phyloP scores from a whole-genome alignment of 108 stramenopile genomes.

The Schizochytrium sp. region DNA sequence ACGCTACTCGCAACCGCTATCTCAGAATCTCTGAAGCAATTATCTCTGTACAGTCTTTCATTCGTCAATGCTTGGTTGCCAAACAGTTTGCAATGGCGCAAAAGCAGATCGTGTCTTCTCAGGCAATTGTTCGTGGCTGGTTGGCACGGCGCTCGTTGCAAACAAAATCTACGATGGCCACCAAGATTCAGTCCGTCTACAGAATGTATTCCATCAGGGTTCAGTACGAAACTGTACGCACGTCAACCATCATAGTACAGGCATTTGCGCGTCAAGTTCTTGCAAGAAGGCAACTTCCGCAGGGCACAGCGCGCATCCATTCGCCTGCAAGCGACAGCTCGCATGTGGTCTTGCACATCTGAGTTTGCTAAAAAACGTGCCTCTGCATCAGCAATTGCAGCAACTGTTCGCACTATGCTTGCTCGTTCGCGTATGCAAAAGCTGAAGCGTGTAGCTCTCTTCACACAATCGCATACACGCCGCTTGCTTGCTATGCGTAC shows the following conservation, averaged over 20 bases:
- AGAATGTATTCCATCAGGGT: background rate
- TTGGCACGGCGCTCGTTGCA: background rate
- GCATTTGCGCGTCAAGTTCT: background rate
- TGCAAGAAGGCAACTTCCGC: background rate
- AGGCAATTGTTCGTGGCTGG: conserved; percentile 27
- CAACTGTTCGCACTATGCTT: background rate
- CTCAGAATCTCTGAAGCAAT: too few relatives aligned
- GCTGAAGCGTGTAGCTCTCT: background rate
- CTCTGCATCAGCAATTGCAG: background rate
- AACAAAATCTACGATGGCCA: background rate
- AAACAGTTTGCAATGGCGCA: too few relatives aligned
- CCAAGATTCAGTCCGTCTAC: background rate
- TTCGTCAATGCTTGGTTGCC: too few relatives aligned
- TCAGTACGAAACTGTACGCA: background rate
- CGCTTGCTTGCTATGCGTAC: background rate
- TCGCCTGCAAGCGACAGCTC: background rate
- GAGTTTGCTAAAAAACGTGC: background rate
- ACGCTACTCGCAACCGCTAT: too few relatives aligned
- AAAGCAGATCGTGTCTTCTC: background rate
- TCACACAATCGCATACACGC: background rate
- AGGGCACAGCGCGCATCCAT: background rate
- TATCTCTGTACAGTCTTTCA: too few relatives aligned
- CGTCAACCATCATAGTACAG: background rate
- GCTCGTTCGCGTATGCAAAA: background rate
- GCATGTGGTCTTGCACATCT: background rate